Percentiles rank a stretch among this genome's conserved stretches.
phyloP scores from a whole-genome alignment of 768 basidiomycete genomes.

The Boletus vermiculosoides region DNA sequence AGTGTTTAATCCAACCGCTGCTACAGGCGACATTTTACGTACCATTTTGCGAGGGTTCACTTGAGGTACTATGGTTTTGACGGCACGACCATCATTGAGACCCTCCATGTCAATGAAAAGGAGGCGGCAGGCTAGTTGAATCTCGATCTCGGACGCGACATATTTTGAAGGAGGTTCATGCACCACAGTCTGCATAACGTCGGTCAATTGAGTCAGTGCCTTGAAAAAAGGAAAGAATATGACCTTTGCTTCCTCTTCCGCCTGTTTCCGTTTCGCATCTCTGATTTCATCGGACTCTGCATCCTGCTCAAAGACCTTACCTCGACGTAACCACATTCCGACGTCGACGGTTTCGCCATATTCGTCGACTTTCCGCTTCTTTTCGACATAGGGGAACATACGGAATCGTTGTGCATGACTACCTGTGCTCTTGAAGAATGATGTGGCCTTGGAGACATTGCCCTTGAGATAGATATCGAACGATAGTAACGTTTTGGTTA shows the following conservation, averaged over 20 bases:
- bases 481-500: conserved; percentile 72
- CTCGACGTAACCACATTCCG: conserved; percentile 92
- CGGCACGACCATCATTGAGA: conserved; percentile 91
- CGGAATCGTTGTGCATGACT: conserved; percentile 78
- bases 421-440: conserved; percentile 81
- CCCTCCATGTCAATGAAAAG: conserved; percentile 97
- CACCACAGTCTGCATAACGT: conserved; percentile 56
- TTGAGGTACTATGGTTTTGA: conserved; percentile 95
- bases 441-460: conserved; percentile 83
- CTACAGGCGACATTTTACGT: conserved; percentile 11
- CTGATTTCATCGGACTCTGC: conserved; percentile 79
- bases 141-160: conserved; percentile 67
- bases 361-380: conserved; percentile 87
- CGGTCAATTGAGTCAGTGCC: background rate
- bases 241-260: conserved; percentile 78
- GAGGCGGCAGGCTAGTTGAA: conserved; percentile 82
- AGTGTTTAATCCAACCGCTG: background rate
- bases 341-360: conserved; percentile 96
- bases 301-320: conserved; percentile 88
- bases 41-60: conserved; percentile 97
- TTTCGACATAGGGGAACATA: conserved; percentile 97
- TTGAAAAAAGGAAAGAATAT: background rate
- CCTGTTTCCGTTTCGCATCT: conserved; percentile 62
- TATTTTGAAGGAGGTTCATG: conserved; percentile 92
- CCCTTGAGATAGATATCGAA: conserved; percentile 98